Percentiles rank a stretch among this genome's conserved stretches.
phyloP scores from a whole-genome alignment of 768 basidiomycete species.

The Amanita molliuscula region DNA sequence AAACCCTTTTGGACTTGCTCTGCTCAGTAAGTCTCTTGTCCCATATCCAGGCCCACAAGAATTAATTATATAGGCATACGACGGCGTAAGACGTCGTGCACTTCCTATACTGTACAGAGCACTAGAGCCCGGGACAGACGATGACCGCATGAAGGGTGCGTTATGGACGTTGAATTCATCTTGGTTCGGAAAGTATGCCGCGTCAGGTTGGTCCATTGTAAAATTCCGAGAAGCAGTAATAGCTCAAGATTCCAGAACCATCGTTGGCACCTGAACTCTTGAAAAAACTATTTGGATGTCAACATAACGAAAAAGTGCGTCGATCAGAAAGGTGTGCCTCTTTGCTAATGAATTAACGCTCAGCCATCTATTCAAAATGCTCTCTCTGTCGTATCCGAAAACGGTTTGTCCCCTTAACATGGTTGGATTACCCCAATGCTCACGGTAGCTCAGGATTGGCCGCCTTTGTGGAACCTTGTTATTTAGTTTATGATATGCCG shows the following conservation, averaged over 20 bases:
- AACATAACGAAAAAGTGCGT: constrained; percentile 74
- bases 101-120: constrained; percentile 48
- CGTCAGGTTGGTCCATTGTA: constrained; percentile 25
- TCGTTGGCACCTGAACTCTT: constrained; percentile 49
- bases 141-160: constrained; percentile 90
- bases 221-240: not conserved
- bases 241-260: constrained; percentile 39
- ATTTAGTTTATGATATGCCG: constrained; percentile 42
- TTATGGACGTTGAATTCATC: constrained; percentile 66
- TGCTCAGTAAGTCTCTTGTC: constrained; percentile 28
- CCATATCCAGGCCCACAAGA: not conserved
- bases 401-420: constrained; percentile 27
- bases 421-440: not conserved
- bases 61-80: constrained; percentile 37
- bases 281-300: constrained; percentile 55
- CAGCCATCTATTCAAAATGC: constrained; percentile 72
- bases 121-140: constrained; percentile 61
- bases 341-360: not conserved
- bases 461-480: constrained; percentile 53
- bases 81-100: constrained; percentile 56
- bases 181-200: constrained; percentile 50
- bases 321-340: not conserved
- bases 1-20: constrained; percentile 37
- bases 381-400: constrained; percentile 53
- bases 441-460: constrained; percentile 34